Conservation (phyloP, 768 basidiomycete genomes). For the Macrolepiota dolichaula region DNA sequence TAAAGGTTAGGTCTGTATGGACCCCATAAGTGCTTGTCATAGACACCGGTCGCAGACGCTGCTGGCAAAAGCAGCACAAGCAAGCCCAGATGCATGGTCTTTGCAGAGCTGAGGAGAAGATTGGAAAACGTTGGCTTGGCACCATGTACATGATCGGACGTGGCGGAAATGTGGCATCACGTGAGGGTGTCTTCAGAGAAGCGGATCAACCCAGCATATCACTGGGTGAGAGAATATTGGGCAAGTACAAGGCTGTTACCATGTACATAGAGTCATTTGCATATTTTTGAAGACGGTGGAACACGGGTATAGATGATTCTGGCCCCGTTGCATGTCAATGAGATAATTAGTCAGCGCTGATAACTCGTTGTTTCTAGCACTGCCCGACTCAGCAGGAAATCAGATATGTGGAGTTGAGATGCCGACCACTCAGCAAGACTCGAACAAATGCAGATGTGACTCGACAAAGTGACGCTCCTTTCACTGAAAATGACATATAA, state of each 20-base stretch:
- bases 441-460: not conserved
- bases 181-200: not conserved
- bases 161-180: conserved; percentile 8
- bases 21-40: conserved; percentile 74
- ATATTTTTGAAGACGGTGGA: not conserved
- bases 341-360: conserved; percentile 4
- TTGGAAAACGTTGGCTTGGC: not conserved
- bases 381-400: not conserved
- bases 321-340: not conserved
- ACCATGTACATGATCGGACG: conserved; percentile 1
- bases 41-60: conserved; percentile 34
- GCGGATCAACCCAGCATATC: conserved; percentile 6
- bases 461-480: not conserved
- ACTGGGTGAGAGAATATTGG: not conserved
- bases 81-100: conserved; percentile 40
- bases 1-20: conserved; percentile 92
- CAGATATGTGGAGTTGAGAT: not conserved
- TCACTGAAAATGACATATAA: not conserved
- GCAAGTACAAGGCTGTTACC: not conserved
- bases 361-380: not conserved
- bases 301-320: not conserved
- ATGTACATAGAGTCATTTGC: not conserved
- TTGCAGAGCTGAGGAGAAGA: conserved; percentile 5
- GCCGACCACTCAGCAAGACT: not conserved
- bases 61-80: conserved; percentile 41